Base-by-base conservation (phyloP, 2,329 filamentous ascomycete genomes). In the Zasmidium angulare region DNA sequence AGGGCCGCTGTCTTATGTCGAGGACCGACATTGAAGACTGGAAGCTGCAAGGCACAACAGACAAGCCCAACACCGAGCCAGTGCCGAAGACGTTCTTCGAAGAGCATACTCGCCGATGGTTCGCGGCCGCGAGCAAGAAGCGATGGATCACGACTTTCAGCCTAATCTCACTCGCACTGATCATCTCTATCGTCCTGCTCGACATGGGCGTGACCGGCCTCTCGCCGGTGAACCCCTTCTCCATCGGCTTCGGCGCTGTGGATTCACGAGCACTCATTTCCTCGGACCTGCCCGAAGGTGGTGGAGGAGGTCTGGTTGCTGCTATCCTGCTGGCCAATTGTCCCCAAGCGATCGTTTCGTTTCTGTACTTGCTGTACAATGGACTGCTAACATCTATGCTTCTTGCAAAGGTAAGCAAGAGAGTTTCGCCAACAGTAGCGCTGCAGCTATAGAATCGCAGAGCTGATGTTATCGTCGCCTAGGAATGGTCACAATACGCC, bases 401-500 rank as follows among this genome's bases (percentile, higher is more conserved):
- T 6, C 56, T 61, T 3, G 61, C 58, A 2, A 53, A 50, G 36
- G 52, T 50, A 12, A 6, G 46, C n/a, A n/a, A n/a, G n/a, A n/a
- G n/a, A n/a, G n/a, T n/a, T n/a, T n/a, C n/a, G n/a, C n/a, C 26
- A 29, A 29, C 19, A 19, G 17, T 19, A 6, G 2, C 22, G 48
- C 22, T 26, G 48, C 17, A 46, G 22, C 14, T 23, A 12, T 20
- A 23, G n/a, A n/a, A n/a, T n/a, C n/a, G n/a, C n/a, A n/a, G n/a
- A n/a, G n/a, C 46, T 48, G 19, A 50, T 26, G 20, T 43, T 7
- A 4, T 43, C 4, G n/a, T 77, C 0, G 77, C 75, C 0, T 66
- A 69, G 12, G 83, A 85, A 68, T 85, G 78, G 71, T 76, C 71
- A 26, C 64, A 66, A 0, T 79, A 77, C 64, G 71, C 74, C 4